Evolutionary conservation across 2,329 filamentous ascomycete genomes (phyloP), one percentile per base, ranked within the genome.

Genomic region (Sporothrix mexicana): DNA sequence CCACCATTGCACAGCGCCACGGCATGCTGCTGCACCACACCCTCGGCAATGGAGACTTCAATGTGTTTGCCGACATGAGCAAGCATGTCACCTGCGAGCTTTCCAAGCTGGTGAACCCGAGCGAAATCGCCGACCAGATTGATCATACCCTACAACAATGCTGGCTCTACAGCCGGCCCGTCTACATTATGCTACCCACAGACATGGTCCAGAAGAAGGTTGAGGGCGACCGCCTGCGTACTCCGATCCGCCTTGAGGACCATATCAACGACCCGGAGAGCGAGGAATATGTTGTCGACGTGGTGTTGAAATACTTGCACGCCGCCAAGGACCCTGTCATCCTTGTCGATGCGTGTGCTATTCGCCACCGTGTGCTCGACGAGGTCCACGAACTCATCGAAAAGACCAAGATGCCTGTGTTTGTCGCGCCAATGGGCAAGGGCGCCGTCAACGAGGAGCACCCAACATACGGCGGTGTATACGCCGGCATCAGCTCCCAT

Each of bases 381-480:
- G 93, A 96, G 80, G 90, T 94, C 20, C 89, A 93, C 76, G 87
- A 88, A 8, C 84, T 97, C 17, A 84, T 97, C 69, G 85, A 91
- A 74, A 93, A 91, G 80, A 93, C 93, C 0, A 85, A 88, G 3
- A 84, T 97, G 8, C 94, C 94, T 4, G 91, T 93, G 0, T 97
- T 96, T 77, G 92, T 95, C n/a, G 92, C 93, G 0, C 93, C 94
- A 2, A 97, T 97, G 92, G 94, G 94, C 64, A 97, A 97, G 83
- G 89, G 93, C 20, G 92, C 92, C 23, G 88, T 97, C 64, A 88
- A 96, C 77, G 94, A 97, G 81, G 88, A 87, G 1, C 86, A 92
- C 64, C 84, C 87, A n/a, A 92, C 88, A 78, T 97, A 92, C 77
- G 92, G 92, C 25, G 94, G 94, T 75, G 92, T 97, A 5, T 97